phyloP scores from a whole-genome alignment of 2,329 filamentous ascomycete genomes.

The Fusarium sp. region DNA sequence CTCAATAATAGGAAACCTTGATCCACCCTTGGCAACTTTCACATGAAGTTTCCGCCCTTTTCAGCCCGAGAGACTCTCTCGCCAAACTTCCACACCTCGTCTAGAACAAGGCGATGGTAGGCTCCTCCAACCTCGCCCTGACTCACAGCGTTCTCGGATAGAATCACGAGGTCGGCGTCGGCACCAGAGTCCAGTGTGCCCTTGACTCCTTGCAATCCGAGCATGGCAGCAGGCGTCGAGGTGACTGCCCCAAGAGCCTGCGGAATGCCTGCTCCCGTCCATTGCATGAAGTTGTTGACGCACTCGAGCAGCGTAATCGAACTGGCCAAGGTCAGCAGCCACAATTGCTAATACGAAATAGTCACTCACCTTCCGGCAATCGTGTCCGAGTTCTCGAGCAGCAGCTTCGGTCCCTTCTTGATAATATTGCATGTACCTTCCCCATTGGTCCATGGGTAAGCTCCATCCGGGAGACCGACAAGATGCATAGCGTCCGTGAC shows the following conservation, averaged over 20 bases:
- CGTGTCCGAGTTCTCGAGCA: conserved; percentile 81
- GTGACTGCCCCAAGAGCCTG: conserved; percentile 80
- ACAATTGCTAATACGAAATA: not conserved
- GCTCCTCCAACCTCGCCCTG: conserved; percentile 51
- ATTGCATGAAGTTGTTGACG: conserved; percentile 82
- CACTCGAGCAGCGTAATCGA: conserved; percentile 83
- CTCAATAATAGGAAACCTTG: conserved; percentile 3
- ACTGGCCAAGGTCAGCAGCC: conserved; percentile 50
- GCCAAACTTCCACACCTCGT: conserved; percentile 86
- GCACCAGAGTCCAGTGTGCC: conserved; percentile 72
- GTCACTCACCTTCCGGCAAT: conserved; percentile 79
- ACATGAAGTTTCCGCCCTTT: conserved; percentile 27
- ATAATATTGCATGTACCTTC: conserved; percentile 68
- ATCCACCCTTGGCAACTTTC: conserved; percentile 10
- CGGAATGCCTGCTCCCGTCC: conserved; percentile 76
- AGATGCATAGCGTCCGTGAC: conserved; percentile 95
- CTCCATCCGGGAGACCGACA: conserved; percentile 84
- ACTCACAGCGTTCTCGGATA: conserved; percentile 63
- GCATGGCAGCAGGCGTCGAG: conserved; percentile 80
- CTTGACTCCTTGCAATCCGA: conserved; percentile 75
- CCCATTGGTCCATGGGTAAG: conserved; percentile 87
- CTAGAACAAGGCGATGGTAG: conserved; percentile 68
- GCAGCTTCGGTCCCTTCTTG: conserved; percentile 78
- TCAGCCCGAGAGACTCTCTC: conserved; percentile 56
- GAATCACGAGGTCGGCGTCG: conserved; percentile 76